phyloP scores from a whole-genome alignment of 352 stramenopile genomes.

The Globisporangium iwayamae region DNA sequence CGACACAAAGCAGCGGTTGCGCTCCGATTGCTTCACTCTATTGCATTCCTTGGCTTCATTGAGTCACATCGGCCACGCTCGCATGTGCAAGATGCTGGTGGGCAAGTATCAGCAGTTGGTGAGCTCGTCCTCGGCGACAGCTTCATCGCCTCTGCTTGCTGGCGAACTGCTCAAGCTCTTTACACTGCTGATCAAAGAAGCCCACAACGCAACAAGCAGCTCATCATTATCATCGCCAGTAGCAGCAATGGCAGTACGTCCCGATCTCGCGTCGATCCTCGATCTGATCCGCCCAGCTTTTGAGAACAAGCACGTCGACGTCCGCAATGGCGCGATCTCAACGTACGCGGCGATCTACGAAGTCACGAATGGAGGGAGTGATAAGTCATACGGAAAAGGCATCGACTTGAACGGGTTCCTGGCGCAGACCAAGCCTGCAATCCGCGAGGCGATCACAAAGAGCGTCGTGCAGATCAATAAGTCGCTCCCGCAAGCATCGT shows the following conservation, averaged over 20 bases:
- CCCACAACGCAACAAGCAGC: constrained; percentile 3
- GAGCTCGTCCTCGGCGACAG: constrained; percentile 24
- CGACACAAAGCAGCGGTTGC: constrained; percentile 73
- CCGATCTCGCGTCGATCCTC: constrained; percentile 42
- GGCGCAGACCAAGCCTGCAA: constrained; percentile 56
- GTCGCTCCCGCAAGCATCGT: constrained; percentile 14
- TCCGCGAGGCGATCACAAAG: constrained; percentile 66
- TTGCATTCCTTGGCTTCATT: constrained; percentile 60
- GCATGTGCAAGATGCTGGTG: constrained; percentile 60
- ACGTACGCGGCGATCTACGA: constrained; percentile 75
- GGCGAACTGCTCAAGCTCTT: constrained; percentile 68
- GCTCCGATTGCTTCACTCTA: constrained; percentile 67
- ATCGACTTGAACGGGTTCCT: constrained; percentile 69
- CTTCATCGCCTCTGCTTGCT: constrained; percentile 46
- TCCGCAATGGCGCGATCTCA: constrained; percentile 63
- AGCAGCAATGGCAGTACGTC: constrained; percentile 10
- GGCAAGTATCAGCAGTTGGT: constrained; percentile 52
- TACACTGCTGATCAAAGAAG: constrained; percentile 51
- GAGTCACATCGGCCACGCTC: constrained; percentile 50
- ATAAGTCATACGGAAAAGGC: constrained; percentile 22
- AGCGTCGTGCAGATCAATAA: constrained; percentile 74
- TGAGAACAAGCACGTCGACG: constrained; percentile 83
- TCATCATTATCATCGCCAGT: neutral
- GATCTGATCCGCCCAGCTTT: constrained; percentile 45
- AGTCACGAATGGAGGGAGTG: constrained; percentile 44